These are phyloP conservation scores for Actinomortierella wolfii DNA, from an alignment of 371 early-diverging fungal genomes.

Conservation along the genomic window DNA sequence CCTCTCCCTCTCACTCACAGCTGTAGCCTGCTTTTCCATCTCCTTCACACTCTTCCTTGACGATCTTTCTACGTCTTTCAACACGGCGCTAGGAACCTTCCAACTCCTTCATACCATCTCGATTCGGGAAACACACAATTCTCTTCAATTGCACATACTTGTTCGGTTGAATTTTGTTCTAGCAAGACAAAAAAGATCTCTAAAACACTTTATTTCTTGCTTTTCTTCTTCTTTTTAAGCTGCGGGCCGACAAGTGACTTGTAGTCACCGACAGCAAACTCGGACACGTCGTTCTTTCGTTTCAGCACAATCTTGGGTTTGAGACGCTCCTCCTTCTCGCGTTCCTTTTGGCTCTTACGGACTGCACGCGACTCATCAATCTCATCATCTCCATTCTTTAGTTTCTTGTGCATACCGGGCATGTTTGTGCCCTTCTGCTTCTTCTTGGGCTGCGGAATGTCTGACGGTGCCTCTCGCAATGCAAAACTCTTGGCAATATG, in stretches of 20 bases:
- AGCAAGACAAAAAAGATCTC: too few species aligned
- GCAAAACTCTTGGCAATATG: slow-evolving; percentile 97
- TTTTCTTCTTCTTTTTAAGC: slow-evolving; percentile 38
- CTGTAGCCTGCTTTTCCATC: not conserved
- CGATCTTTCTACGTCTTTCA: not conserved
- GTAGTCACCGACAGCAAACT: slow-evolving; percentile 58
- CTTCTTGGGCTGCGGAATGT: slow-evolving; percentile 47
- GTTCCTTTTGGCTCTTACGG: slow-evolving; percentile 44
- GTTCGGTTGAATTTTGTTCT: not conserved
- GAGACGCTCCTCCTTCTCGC: slow-evolving; percentile 39
- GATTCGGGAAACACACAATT: too few species aligned
- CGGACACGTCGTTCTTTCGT: slow-evolving; percentile 59
- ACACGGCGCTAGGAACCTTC: too few species aligned
- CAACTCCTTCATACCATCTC: too few species aligned
- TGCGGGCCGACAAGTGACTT: slow-evolving; percentile 43
- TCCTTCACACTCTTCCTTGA: not conserved
- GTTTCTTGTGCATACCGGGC: slow-evolving; percentile 7
- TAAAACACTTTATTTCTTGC: slow-evolving; percentile 16
- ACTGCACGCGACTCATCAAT: slow-evolving; percentile 35
- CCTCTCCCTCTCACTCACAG: not conserved
- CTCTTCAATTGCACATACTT: not conserved
- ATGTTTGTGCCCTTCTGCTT: slow-evolving; percentile 34
- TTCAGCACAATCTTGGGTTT: slow-evolving; percentile 46
- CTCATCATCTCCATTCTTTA: slow-evolving; percentile 10
- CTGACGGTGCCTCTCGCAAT: slow-evolving; percentile 52